Conservation (phyloP, 179 eudicot species). For the Pouteria campechiana region DNA sequence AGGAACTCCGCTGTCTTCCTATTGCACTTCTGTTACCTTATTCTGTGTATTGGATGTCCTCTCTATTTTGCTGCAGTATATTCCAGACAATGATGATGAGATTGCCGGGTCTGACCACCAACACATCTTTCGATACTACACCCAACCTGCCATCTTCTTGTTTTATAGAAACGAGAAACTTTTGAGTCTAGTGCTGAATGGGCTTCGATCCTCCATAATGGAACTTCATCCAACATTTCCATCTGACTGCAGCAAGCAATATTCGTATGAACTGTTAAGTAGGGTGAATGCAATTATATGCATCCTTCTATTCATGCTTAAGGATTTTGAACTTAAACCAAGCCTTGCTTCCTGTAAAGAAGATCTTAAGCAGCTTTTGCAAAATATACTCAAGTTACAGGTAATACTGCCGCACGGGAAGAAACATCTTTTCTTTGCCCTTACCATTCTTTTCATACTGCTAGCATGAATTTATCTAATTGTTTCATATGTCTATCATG, state of each 20-base stretch:
- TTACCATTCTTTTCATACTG: background rate
- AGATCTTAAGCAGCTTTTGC: conserved; percentile 32
- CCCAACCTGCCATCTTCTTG: conserved; percentile 55
- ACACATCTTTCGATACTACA: conserved; percentile 38
- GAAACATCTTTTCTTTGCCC: background rate
- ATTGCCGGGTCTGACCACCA: conserved; percentile 2
- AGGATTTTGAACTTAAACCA: conserved; percentile 33
- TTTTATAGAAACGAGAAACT: conserved; percentile 35
- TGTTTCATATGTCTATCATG: background rate
- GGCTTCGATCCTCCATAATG: conserved; percentile 24
- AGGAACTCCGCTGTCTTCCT: no score
- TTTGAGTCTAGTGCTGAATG: conserved; percentile 31
- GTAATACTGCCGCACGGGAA: conserved; percentile 15
- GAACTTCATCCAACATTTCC: conserved; percentile 20
- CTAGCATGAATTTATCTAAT: background rate
- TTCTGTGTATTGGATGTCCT: background rate
- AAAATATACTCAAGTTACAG: conserved; percentile 29
- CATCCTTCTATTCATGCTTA: conserved; percentile 33
- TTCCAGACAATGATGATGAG: conserved; percentile 25
- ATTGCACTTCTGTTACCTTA: no score
- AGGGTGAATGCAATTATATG: conserved; percentile 36
- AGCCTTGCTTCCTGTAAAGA: conserved; percentile 38
- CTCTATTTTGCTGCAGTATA: conserved; percentile 34
- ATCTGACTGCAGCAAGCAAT: conserved; percentile 4
- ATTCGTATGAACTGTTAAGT: conserved; percentile 17